Evolutionary conservation across 257 asterid species (phyloP).

Genomic region (Solanum sitiens): DNA sequence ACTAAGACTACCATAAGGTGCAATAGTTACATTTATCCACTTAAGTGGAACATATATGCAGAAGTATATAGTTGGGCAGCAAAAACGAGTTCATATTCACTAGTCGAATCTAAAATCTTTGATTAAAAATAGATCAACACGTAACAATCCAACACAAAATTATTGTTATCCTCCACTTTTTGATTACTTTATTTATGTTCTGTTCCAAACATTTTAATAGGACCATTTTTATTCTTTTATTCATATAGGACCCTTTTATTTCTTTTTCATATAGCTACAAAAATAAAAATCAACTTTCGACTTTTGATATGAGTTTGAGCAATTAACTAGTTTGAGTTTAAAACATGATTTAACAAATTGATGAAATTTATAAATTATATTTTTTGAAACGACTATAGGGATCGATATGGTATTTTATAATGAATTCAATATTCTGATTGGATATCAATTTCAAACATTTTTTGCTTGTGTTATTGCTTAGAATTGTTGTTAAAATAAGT

Average conservation of each 20-base stretch:
- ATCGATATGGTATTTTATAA: too few species aligned
- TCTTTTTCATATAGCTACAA: background rate
- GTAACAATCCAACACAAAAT: too few species aligned
- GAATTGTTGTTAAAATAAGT: too few species aligned
- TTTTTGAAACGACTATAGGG: background rate
- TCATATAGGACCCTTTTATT: background rate
- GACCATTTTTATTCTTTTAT: background rate
- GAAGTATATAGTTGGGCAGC: too few species aligned
- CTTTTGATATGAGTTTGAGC: background rate
- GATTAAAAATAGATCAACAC: rapidly evolving
- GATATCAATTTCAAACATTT: background rate
- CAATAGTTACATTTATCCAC: background rate
- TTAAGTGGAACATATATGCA: background rate
- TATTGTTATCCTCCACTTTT: background rate
- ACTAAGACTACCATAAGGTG: background rate
- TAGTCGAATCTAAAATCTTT: too few species aligned
- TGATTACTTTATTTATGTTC: background rate
- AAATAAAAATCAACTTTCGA: background rate
- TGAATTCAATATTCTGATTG: background rate
- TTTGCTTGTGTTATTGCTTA: background rate
- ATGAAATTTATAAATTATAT: background rate
- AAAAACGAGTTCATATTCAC: too few species aligned
- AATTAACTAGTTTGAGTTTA: background rate
- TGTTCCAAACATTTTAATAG: background rate
- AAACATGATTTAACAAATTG: background rate